Evolutionary conservation across 192 early-diverging fungal genomes (phyloP), one percentile per base, ranked within the genome.

Genomic region (Podochytrium sp.): DNA sequence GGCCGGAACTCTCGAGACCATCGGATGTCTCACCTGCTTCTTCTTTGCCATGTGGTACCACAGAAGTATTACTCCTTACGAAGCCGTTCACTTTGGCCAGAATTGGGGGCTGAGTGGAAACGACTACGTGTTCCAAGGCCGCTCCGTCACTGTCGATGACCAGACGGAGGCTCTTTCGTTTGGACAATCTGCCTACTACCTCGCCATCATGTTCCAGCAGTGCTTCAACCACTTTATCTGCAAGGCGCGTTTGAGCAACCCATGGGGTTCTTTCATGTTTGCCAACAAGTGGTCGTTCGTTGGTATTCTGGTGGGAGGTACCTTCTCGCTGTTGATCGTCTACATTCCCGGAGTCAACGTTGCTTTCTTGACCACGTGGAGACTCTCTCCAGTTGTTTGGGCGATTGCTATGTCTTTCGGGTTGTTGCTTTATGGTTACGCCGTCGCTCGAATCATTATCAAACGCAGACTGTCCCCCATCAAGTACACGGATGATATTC

Each of bases 221-320:
- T 88, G 95, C 40, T 97, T 92, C 85, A 98, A 98, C 80, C 79
- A 95, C 82, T 98, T 98, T 79, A 92, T 93, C 29, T 94, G 92
- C 83, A 98, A 97, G 86, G 90, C 91, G 47, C 76, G 92, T 14
- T 81, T 91, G 65, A 80, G 85, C 3, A 68, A 94, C 65, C 94
- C 94, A 23, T 90, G 95, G 74, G 92, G 93, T 12, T 81, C 67
- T 64, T 93, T 92, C 73, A 92, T 93, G 86, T 90, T 95, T 6
- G 4, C 79, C 74, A 89, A 70, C 93, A 93, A 83, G 76, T 79
- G 30, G 27, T 65, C 60, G 3, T 70, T 76, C 6, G 58, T 34
- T 3, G 55, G 76, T 76, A 29, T 79, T 18, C 91, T 93, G 68
- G 50, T 83, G 51, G 90, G 92, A 34, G 84, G 91, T 41, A 33